Base-by-base conservation (phyloP, 768 basidiomycete species). In the Lyophyllum semitale region DNA sequence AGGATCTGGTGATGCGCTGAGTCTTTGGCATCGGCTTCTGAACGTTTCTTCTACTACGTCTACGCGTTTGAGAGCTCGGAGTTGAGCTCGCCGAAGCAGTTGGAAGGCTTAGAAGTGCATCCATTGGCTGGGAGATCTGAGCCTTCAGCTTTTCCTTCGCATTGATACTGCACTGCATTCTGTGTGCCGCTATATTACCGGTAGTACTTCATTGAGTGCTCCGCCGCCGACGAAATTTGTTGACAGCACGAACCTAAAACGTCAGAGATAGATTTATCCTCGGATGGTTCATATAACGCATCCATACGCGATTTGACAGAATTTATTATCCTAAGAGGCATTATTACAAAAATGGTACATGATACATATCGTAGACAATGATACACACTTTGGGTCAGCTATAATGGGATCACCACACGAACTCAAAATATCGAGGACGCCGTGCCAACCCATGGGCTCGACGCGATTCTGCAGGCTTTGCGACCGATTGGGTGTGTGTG, bases 381-480 rank as follows among this genome's bases (percentile, higher is more conserved):
- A 42, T 29, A 73, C 76, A 63, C 61, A 76, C 77, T 62, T 66
- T 63, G 67, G 60, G 62, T 79, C 70, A 55, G 73, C 57, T 13
- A 70, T 52, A 54, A 63, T 65, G 29, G 65, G 65, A 59, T 68
- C 60, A 44, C 75, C 79, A 60, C 71, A 71, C 12, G 77, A 71
- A 38, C 74, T 75, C 11, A 84, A 71, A 4, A 82, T 72, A 27
- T 81, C 77, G 18, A 91, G 68, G n/a, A 91, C 80, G 46, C 74
- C 73, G 51, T 81, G 76, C 89, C 89, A 91, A 30, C 74, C 74
- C 48, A 90, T 73, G 4, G 85, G 82, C 46, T 75, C 76, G 8
- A 85, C 71, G 11, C 89, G 80, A 62, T 87, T 83, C 60, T 88
- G 87, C 77, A 85, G 77, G 57, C 84, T 84, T 27, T 80, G 77